Percentiles rank a stretch among this genome's conserved stretches.
Conservation (phyloP, 2,329 filamentous ascomycete species). For the Dryadomyces quercivorus region DNA sequence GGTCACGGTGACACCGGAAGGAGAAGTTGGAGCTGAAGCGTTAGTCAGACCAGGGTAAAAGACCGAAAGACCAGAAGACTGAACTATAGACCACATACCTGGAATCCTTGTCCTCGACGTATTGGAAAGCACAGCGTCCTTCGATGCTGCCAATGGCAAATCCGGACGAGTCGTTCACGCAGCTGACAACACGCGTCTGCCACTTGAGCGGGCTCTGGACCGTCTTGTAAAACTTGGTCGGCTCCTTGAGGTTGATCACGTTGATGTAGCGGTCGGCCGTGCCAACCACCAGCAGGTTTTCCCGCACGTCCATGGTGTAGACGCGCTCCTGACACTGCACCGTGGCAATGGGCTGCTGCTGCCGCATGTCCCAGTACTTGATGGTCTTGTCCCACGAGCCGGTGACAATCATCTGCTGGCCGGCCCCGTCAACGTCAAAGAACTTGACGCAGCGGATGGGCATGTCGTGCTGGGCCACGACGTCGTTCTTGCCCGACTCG, state of each 20-base stretch:
- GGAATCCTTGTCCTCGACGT: slow-evolving; percentile 90
- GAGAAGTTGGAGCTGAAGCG: slow-evolving; percentile 72
- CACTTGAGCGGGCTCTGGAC: slow-evolving; percentile 94
- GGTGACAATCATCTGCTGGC: slow-evolving; percentile 73
- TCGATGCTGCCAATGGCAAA: slow-evolving; percentile 96
- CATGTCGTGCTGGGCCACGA: slow-evolving; percentile 76
- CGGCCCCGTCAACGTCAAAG: slow-evolving; percentile 58
- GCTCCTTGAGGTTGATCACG: slow-evolving; percentile 80
- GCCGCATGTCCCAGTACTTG: slow-evolving; percentile 78
- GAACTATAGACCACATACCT: slow-evolving; percentile 31
- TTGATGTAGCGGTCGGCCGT: slow-evolving; percentile 96
- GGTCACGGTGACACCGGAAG: slow-evolving; percentile 96
- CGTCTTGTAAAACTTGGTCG: slow-evolving; percentile 88
- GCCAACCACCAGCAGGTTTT: slow-evolving; percentile 79
- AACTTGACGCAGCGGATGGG: slow-evolving; percentile 70
- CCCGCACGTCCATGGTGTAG: slow-evolving; percentile 84
- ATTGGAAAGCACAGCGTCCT: slow-evolving; percentile 94
- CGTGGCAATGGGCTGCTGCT: slow-evolving; percentile 50
- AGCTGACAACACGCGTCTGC: slow-evolving; percentile 92
- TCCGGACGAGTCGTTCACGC: slow-evolving; percentile 81
- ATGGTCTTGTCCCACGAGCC: slow-evolving; percentile 87
- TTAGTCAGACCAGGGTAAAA: slow-evolving; percentile 1
- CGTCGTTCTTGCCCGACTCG: slow-evolving; percentile 48
- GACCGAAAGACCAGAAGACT: no score
- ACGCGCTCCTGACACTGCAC: slow-evolving; percentile 63